phyloP scores from a whole-genome alignment of 2,329 filamentous ascomycete species.

The Chaetomiaceae sp. region DNA sequence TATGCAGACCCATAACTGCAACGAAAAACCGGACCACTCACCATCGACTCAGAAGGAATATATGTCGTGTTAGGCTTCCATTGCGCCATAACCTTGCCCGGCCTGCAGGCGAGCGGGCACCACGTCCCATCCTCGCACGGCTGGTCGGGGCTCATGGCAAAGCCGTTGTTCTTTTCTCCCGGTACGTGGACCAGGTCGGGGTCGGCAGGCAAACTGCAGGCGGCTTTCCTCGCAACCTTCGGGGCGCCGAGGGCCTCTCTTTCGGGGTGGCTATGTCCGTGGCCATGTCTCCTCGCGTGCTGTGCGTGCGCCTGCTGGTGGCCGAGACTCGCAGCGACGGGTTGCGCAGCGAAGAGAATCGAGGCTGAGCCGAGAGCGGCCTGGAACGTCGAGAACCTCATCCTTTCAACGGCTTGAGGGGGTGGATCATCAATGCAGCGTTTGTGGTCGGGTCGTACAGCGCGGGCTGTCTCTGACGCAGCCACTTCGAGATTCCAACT shows the following conservation, averaged over 20 bases:
- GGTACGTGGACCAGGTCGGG: slow-evolving; percentile 63
- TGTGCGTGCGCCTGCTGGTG: slow-evolving; percentile 37
- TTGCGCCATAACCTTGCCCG: slow-evolving; percentile 71
- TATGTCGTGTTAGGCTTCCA: slow-evolving; percentile 70
- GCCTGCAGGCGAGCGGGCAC: slow-evolving; percentile 70
- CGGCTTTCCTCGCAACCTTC: slow-evolving; percentile 46
- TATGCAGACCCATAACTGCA: not conserved
- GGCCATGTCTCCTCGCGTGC: slow-evolving; percentile 20
- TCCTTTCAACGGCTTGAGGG: slow-evolving; percentile 24
- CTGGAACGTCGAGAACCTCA: slow-evolving; percentile 49
- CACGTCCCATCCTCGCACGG: slow-evolving; percentile 60
- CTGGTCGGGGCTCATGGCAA: slow-evolving; percentile 74
- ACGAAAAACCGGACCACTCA: slow-evolving; percentile 35
- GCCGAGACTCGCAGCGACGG: slow-evolving; percentile 33
- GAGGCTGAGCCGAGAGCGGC: slow-evolving; percentile 45
- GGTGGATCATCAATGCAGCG: not conserved
- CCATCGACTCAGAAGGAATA: slow-evolving; percentile 64
- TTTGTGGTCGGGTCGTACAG: not conserved
- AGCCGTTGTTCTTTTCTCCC: slow-evolving; percentile 63
- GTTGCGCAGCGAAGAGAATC: slow-evolving; percentile 40
- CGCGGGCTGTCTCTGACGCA: not conserved
- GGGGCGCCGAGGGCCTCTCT: slow-evolving; percentile 18
- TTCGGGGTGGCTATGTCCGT: slow-evolving; percentile 17
- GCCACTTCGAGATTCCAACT: slow-evolving; percentile 1
- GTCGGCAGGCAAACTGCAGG: slow-evolving; percentile 61